Base-by-base conservation (phyloP, 2,329 filamentous ascomycete species). In the Monosporascus cannonballus region DNA sequence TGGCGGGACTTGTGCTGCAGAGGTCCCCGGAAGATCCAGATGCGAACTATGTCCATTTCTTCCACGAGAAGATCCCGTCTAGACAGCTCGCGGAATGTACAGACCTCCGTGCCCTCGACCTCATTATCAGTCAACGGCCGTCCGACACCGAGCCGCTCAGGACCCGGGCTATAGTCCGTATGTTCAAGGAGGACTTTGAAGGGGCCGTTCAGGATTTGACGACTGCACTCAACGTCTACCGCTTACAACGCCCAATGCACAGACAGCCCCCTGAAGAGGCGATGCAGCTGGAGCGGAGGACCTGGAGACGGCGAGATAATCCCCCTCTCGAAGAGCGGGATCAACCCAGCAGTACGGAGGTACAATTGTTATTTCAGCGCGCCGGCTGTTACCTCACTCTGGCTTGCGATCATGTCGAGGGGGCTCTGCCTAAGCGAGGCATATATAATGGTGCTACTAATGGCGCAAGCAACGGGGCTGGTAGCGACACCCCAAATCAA, bases 1-100 rank as follows among this genome's bases (percentile, higher is more conserved):
- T 94, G 3, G 89, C 86, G 2, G 77, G 79, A 6, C 74, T 87
- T 56, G 89, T 95, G 34, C 71, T 94, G 56, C 83, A 88, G 66
- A 78, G 88, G 55, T 85, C 81, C 55, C 76, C 82, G n/a, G 67
- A 77, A 49, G 84, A 91, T 63, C 70, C 76, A 44, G 87, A 94
- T 63, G 90, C 89, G 27, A 87, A 86, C 68, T 94, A 94, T 66
- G 90, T 94, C n/a, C 87, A 94, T 66, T 94, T 93, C 72, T 95
- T 95, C 69, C 89, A 93, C 70, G 89, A 95, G 71, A 94, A 93
- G 78, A 92, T 94, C 25, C 87, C 89, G 1, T 87, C 84, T 41
- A 75, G 86, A 42, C 84, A 87, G 66, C 74, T 94, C 66, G 86
- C 84, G 37, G 82, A 89, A 62, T 85, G 80, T 61, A 92, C 88